These are phyloP conservation scores for Chalciporus pseudorubinellus DNA, from an alignment of 768 basidiomycete species.

Conservation along the genomic window DNA sequence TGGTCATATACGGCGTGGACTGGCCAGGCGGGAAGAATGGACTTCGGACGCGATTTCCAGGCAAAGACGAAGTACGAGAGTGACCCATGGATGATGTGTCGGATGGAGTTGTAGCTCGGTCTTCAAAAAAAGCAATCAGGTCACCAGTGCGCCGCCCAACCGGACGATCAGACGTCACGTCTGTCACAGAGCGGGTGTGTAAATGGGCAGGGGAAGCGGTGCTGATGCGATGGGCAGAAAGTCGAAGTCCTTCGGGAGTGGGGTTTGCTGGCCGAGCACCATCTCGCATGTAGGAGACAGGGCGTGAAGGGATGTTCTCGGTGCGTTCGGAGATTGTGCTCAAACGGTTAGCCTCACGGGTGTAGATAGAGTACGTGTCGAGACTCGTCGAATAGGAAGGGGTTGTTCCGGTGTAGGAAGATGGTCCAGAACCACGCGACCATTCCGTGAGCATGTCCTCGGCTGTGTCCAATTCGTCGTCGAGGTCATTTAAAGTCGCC, in stretches of 20 bases:
- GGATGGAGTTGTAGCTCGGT: slow-evolving; percentile 42
- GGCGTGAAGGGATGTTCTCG: slow-evolving; percentile 63
- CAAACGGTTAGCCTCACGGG: slow-evolving; percentile 48
- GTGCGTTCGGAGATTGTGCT: slow-evolving; percentile 80
- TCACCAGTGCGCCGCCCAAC: slow-evolving; percentile 58
- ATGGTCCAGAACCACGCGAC: slow-evolving; percentile 45
- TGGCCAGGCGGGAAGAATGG: slow-evolving; percentile 33
- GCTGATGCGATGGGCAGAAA: slow-evolving; percentile 43
- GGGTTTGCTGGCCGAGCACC: slow-evolving; percentile 34
- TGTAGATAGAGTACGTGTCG: slow-evolving; percentile 36
- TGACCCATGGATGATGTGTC: slow-evolving; percentile 41
- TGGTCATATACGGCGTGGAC: slow-evolving; percentile 40
- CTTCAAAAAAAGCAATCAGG: slow-evolving; percentile 74
- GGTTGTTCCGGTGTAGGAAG: slow-evolving; percentile 33
- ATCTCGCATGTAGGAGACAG: slow-evolving; percentile 43
- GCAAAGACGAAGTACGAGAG: slow-evolving; percentile 52
- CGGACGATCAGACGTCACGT: slow-evolving; percentile 48
- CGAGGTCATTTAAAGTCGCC: slow-evolving; percentile 61
- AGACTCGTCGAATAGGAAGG: slow-evolving; percentile 37
- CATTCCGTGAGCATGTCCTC: slow-evolving; percentile 67
- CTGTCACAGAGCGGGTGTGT: slow-evolving; percentile 60
- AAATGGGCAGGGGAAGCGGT: slow-evolving; percentile 36
- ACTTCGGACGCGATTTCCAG: slow-evolving; percentile 34
- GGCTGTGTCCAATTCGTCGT: slow-evolving; percentile 63
- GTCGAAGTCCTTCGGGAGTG: slow-evolving; percentile 45